Evolutionary conservation across 177 flowering plant genomes (phyloP).

Genomic region (Vitis hybrid): DNA sequence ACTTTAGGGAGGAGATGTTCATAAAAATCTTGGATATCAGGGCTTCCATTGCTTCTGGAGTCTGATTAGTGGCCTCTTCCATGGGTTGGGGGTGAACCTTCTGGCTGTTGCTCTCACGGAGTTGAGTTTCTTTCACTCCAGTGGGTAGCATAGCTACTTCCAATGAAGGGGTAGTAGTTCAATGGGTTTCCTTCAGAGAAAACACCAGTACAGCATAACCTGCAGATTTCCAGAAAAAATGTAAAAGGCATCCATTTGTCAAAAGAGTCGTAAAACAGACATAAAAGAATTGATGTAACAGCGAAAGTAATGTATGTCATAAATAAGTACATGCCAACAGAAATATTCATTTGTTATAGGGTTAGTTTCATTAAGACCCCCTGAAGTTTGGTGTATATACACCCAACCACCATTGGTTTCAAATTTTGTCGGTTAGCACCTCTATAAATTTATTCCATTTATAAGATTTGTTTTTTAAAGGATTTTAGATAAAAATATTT

Average conservation of each 20-base stretch:
- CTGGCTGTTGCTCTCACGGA: conserved; percentile 75
- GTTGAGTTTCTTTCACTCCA: conserved; percentile 71
- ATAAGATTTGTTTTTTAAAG: no score
- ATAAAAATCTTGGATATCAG: conserved; percentile 69
- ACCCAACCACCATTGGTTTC: no score
- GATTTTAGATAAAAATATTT: no score
- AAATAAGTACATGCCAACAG: no score
- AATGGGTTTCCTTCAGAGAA: conserved; percentile 26
- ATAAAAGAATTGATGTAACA: no score
- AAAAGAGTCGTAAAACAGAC: no score
- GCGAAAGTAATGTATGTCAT: no score
- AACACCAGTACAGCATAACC: conserved; percentile 25
- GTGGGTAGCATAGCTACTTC: conserved; percentile 80
- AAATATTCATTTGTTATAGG: no score
- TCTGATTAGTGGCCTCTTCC: conserved; percentile 75
- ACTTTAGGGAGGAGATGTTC: conserved; percentile 79
- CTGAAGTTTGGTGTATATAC: no score
- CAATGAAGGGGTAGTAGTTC: conserved; percentile 18
- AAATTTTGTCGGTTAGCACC: no score
- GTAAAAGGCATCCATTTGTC: background rate
- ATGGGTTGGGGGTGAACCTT: conserved; percentile 97
- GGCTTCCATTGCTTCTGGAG: conserved; percentile 77
- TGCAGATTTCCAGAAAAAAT: conserved; percentile 8
- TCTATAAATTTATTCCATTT: no score
- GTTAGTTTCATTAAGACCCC: no score